Evolutionary conservation across 306 rosid genomes (phyloP).

Genomic region (Amphicarpaea edgeworthii): DNA sequence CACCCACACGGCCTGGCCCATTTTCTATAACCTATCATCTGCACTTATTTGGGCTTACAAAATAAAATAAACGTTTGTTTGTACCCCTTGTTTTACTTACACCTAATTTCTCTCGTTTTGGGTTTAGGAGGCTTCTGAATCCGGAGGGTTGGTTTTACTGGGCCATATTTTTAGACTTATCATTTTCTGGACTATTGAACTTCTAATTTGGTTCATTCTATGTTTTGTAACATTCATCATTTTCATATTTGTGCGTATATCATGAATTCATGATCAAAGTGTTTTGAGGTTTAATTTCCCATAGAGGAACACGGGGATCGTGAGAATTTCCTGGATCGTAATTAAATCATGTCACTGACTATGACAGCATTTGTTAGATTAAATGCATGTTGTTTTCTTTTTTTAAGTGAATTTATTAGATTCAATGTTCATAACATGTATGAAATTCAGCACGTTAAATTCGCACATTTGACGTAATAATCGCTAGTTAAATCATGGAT

Average conservation of each 20-base stretch:
- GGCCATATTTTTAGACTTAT: constrained; percentile 19
- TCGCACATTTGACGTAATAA: constrained; percentile 4
- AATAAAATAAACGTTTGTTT: too few species aligned
- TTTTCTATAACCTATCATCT: background rate
- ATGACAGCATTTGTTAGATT: constrained; percentile 35
- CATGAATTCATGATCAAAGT: constrained; percentile 1
- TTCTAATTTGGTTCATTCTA: too few species aligned
- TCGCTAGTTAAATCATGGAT: background rate
- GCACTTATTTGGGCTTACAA: background rate
- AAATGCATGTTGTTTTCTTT: constrained; percentile 10
- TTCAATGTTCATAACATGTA: constrained; percentile 39
- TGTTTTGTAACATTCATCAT: constrained; percentile 32
- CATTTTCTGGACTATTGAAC: too few species aligned
- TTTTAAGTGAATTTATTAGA: background rate
- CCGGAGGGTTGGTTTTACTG: constrained; percentile 28
- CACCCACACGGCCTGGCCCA: background rate
- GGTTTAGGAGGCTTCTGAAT: too few species aligned
- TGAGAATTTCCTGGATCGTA: background rate
- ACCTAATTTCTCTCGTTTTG: too few species aligned
- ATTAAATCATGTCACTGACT: background rate
- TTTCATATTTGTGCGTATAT: constrained; percentile 23
- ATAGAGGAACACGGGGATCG: background rate
- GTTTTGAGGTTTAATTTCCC: background rate
- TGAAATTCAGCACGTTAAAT: background rate
- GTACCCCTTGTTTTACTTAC: too few species aligned